Evolutionary conservation across 371 early-diverging fungal species (phyloP), one percentile per base, ranked within the genome.

Genomic region (Apophysomyces sp.): DNA sequence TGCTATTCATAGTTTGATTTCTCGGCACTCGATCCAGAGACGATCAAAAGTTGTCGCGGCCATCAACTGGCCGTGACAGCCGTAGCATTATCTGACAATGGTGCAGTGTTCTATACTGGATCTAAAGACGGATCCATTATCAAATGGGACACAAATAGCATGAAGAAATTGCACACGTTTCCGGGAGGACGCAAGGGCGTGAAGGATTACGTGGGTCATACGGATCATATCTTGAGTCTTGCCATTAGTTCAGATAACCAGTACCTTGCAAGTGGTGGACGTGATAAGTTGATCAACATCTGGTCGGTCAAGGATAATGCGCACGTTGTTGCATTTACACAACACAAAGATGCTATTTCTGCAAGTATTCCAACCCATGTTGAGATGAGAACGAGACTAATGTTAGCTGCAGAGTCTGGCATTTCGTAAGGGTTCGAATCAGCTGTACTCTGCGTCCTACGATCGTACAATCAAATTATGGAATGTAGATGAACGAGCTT

Each of bases 391-490:
- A 5, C n/a, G 44, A 12, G 15, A 27, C 16, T 34, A 18, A 29
- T 27, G n/a, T 44, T 55, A 54, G 37, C 39, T 63, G 34, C 51
- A 88, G 80, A 90, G 92, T n/a, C 81, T 97, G 56, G 87, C 87
- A 11, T 98, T 98, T 81, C 88, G 93, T 29, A 84, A 81, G 70
- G 91, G 93, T 52, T 68, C 71, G 60, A 91, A 95, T 73, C 92
- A 95, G 60, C 82, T 98, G 51, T 98, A 96, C 74, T 92, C 96
- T 55, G 87, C 90, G 64, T 94, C 96, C 3, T 77, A 80, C 49
- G 99, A 98, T 71, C 91, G 99, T 57, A 92, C 95, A 26, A 86
- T 98, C 72, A 98, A 98, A 72, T 57, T 98, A 36, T 98, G 97
- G 97, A 95, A 97, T 73, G 81, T 93, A 3, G 95, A 94, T 68